phyloP scores from a whole-genome alignment of 179 eudicot genomes.

The Silene vulgaris region DNA sequence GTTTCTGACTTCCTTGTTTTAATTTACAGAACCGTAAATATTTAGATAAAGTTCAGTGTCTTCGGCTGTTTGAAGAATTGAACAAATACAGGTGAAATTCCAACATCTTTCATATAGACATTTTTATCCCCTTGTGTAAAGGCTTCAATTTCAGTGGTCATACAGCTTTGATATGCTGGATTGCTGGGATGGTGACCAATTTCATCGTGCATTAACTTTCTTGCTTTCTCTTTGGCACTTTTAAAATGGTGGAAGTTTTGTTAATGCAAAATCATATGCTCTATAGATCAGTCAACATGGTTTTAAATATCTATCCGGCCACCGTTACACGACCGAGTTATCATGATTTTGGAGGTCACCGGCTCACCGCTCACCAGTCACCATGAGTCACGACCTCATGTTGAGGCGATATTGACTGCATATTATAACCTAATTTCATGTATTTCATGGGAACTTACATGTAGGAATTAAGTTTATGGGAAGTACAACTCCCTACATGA shows the following conservation, averaged over 20 bases:
- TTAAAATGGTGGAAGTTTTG: not conserved
- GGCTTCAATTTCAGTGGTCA: constrained; percentile 10
- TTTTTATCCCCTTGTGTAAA: not conserved
- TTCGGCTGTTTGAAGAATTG: constrained; percentile 70
- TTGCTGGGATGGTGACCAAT: not conserved
- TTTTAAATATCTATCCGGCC: too few relatives aligned
- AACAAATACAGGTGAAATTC: constrained; percentile 71
- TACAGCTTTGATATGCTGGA: not conserved
- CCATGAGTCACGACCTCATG: too few relatives aligned
- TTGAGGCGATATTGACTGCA: too few relatives aligned
- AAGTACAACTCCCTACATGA: too few relatives aligned
- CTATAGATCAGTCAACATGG: not conserved
- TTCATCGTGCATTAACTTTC: not conserved
- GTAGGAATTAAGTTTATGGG: too few relatives aligned
- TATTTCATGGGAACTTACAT: too few relatives aligned
- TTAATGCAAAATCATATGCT: not conserved
- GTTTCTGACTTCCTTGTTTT: constrained; percentile 13
- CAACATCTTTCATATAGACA: not conserved
- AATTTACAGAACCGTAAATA: constrained; percentile 44
- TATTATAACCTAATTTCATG: too few relatives aligned
- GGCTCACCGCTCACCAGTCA: too few relatives aligned
- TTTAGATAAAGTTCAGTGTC: constrained; percentile 69
- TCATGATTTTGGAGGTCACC: too few relatives aligned
- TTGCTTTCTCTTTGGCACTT: not conserved
- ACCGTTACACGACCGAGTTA: too few relatives aligned